Evolutionary conservation across 495 filamentous ascomycete species (phyloP), one percentile per base, ranked within the genome.

Genomic region (Aspergillus egyptiacus): DNA sequence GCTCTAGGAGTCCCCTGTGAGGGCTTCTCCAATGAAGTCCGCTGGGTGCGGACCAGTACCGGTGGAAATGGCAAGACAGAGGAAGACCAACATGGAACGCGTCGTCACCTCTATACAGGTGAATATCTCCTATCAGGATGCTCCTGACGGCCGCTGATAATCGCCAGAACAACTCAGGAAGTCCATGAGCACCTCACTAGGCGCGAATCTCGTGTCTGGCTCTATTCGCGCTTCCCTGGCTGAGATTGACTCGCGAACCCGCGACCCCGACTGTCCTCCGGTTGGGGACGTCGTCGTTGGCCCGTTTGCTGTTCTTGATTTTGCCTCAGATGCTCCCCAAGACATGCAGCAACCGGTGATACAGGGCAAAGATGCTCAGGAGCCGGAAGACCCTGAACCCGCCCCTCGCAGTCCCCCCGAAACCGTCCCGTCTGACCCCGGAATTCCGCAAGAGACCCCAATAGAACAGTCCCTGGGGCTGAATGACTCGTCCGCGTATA

Each of bases 61-160:
- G 34, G 27, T 20, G 28, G 36, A 47, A 8, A 35, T 39, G 2
- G 7, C 5, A 55, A 65, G n/a, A n/a, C 20, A 1, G 43, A 38
- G 6, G n/a, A n/a, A n/a, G 34, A 52, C 18, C 52, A 34, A 5
- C 54, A 60, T 17, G 61, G 57, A 2, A 56, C 59, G 18, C 59
- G 65, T 32, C 63, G 63, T 2, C 59, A 66, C 56, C 58, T 68
- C 2, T 68, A 68, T 32, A 56, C 63, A 34, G 65, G 65, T 66
- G 43, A 46, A 6, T 19, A n/a, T 7, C 32, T 17, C 3, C 13
- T 14, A 9, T 37, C n/a, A n/a, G n/a, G 2, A 3, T 13, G 17
- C 14, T 19, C 17, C 30, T 3, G 13, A 8, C 13, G 36, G 17
- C 31, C 31, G 31, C 31, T 33, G 10, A 30, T 11, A 31, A 24